phyloP scores from a whole-genome alignment of 306 rosid species.

The Crataegus laevigata region DNA sequence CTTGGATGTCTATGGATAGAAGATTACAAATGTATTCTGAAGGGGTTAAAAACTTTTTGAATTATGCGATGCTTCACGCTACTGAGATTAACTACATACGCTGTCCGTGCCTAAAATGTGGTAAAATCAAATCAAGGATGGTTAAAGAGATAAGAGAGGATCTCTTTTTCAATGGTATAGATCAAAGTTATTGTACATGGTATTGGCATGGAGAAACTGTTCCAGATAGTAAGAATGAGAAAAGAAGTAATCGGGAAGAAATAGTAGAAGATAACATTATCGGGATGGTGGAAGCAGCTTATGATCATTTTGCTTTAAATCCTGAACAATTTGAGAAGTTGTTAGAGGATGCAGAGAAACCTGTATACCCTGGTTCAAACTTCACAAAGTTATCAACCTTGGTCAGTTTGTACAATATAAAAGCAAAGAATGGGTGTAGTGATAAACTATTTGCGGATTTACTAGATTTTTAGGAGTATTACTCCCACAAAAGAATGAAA shows the following conservation, averaged over 20 bases:
- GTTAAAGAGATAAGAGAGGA: background rate
- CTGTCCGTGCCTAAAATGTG: background rate
- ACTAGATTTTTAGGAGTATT: too few species aligned
- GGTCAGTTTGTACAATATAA: background rate
- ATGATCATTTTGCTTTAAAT: background rate
- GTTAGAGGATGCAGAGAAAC: background rate
- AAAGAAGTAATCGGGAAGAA: background rate
- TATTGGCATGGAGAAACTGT: background rate
- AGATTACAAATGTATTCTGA: background rate
- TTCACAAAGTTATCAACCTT: background rate
- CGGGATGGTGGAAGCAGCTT: background rate
- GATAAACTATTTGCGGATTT: background rate
- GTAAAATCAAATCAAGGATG: background rate
- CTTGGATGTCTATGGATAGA: background rate
- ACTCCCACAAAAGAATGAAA: background rate
- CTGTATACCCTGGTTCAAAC: background rate
- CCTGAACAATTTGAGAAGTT: background rate
- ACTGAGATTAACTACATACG: background rate
- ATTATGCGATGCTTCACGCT: background rate
- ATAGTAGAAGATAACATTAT: background rate
- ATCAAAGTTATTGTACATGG: background rate
- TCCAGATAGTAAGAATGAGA: background rate
- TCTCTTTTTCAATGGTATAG: background rate
- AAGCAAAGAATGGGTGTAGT: background rate
- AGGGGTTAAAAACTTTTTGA: background rate